Base-by-base conservation (phyloP, 2,329 filamentous ascomycete species). In the Daldinia sp. region DNA sequence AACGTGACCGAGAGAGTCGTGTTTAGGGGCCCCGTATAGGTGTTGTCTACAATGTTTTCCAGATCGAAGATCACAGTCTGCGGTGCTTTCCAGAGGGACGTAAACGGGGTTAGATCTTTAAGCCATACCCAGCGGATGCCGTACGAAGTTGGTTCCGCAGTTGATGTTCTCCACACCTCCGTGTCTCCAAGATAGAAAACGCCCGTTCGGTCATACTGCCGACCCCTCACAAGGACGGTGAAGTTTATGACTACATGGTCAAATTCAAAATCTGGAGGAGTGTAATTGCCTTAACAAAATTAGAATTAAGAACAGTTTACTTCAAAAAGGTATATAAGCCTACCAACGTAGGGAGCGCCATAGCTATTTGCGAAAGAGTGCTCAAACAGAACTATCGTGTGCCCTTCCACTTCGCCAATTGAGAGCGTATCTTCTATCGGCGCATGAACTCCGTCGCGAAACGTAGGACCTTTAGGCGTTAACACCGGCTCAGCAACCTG, bases 101-200 rank as follows among this genome's bases (percentile, higher is more conserved):
- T 81, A 76, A 90, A 94, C 60, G 87, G 84, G 1, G 90, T 92
- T 88, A 94, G 89, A 76, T 97, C 92, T 79, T 95, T 96, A 61
- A 90, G 82, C 76, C 93, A 93, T 0, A 87, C 89, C 91, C 92
- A 95, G 50, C 86, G 81, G 69, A 96, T 94, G 6, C 92, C 93
- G 4, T 81, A 74, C 3, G 74, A 72, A 0, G 89, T 93, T 1
- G 93, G 92, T 80, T 97, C 92, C 3, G 93, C 92, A 0, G 93
- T 97, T 4, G 92, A 94, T 1, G 92, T 94, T 26, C 93, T 85
- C 84, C 92, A 96, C n/a, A 97, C 85, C 77, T 97, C 93, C 9
- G 87, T 89, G 77, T 95, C 91, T 44, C 88, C 89, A 41, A 96
- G 83, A 74, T 90, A 96, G 85, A 96, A 90, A 35, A 91, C 79